phyloP scores from a whole-genome alignment of 2,329 filamentous ascomycete genomes.

The Neonectria sp. region DNA sequence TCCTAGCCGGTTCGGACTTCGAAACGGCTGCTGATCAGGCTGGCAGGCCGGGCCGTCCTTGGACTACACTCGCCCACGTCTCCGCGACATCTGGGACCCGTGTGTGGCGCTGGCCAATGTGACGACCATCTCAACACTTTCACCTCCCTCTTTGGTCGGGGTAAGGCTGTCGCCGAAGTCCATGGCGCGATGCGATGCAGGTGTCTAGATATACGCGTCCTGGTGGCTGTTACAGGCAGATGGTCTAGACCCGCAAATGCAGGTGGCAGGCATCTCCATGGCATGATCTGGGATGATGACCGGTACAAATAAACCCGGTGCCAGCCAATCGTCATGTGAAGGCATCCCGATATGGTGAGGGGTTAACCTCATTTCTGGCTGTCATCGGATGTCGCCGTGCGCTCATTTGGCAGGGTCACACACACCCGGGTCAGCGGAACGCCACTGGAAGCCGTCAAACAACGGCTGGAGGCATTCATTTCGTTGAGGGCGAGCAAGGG shows the following conservation, averaged over 20 bases:
- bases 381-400: constrained; percentile 37
- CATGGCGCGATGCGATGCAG: constrained; percentile 26
- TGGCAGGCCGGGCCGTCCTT: constrained; percentile 19
- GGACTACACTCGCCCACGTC: too few relatives aligned
- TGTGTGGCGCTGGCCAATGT: constrained; percentile 4
- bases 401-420: constrained; percentile 13
- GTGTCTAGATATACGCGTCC: constrained; percentile 24
- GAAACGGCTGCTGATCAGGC: constrained; percentile 13
- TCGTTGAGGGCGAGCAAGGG: constrained; percentile 22
- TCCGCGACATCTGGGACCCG: not conserved
- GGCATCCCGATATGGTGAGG: constrained; percentile 32
- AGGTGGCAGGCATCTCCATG: constrained; percentile 33
- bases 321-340: constrained; percentile 36
- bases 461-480: constrained; percentile 2
- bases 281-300: constrained; percentile 38
- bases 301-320: constrained; percentile 22
- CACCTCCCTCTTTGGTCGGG: constrained; percentile 25
- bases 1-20: constrained; percentile 21
- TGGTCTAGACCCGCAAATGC: constrained; percentile 35
- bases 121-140: constrained; percentile 15
- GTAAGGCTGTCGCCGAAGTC: constrained; percentile 17
- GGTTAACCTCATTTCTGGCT: constrained; percentile 16
- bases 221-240: constrained; percentile 18
- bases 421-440: constrained; percentile 39
- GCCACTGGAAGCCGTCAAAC: not conserved